Percentiles rank a stretch among this genome's conserved stretches.
phyloP scores from a whole-genome alignment of 495 filamentous ascomycete genomes.

The Cairneyella variabilis region DNA sequence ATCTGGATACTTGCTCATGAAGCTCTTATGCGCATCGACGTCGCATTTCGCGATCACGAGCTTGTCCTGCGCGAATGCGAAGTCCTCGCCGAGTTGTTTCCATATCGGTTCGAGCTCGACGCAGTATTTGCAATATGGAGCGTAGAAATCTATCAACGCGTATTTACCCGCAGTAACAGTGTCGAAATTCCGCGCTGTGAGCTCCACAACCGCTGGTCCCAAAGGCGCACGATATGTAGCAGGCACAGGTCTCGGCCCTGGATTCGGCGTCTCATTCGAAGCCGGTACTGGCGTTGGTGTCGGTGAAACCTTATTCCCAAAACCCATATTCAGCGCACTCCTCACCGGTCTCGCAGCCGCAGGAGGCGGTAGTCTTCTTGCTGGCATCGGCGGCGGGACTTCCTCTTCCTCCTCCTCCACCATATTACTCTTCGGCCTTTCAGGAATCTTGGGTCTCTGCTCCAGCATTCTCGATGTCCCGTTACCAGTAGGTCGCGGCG shows the following conservation, averaged over 20 bases:
- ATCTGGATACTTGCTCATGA: conserved; percentile 10
- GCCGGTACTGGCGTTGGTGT: too few relatives aligned
- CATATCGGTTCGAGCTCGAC: conserved; percentile 18
- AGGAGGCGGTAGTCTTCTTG: conserved; percentile 19
- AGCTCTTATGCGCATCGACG: conserved; percentile 2
- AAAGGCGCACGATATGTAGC: neutral
- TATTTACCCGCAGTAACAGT: conserved; percentile 15
- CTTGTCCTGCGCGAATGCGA: conserved; percentile 21
- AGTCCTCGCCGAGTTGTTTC: conserved; percentile 19
- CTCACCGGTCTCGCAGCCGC: conserved; percentile 3
- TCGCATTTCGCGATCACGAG: conserved; percentile 22
- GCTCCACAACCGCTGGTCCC: conserved; percentile 16
- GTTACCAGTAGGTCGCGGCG: conserved; percentile 11
- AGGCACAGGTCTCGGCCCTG: conserved; percentile 8
- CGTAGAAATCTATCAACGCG: conserved; percentile 21
- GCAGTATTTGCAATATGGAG: conserved; percentile 20
- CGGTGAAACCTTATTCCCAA: conserved; percentile 22
- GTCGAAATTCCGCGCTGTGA: conserved; percentile 17
- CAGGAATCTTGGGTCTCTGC: conserved; percentile 11
- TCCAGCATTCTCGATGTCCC: neutral
- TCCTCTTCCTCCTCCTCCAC: conserved; percentile 3
- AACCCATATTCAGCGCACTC: conserved; percentile 24
- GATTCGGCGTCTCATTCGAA: conserved; percentile 12
- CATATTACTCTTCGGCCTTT: conserved; percentile 6
- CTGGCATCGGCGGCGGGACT: conserved; percentile 2